Evolutionary conservation across 2,329 filamentous ascomycete genomes (phyloP), one percentile per base, ranked within the genome.

Genomic region (Diaporthe destruens): DNA sequence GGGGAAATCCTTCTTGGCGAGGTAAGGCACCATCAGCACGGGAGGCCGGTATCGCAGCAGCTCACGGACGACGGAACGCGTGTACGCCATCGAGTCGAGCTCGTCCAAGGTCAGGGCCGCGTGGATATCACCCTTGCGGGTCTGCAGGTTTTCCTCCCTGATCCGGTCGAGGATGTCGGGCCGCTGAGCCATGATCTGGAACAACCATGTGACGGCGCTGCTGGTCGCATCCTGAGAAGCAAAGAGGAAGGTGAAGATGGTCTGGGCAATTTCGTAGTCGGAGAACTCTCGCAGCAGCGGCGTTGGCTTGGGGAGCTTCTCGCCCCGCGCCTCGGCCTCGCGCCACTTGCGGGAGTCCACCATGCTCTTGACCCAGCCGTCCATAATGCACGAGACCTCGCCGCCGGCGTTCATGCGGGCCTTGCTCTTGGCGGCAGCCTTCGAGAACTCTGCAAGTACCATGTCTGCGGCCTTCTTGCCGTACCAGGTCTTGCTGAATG

Each of bases 221-320:
- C 93, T 96, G 75, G 96, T 98, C 76, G 96, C 96, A 82, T 99
- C 96, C 84, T 98, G 96, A 4, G 95, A 98, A 74, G 96, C 96
- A 84, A 98, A 98, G 74, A 98, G 88, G 87, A 98, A 98, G 65
- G 96, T 97, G 85, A 98, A 98, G 79, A 98, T 82, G 32, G 96
- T 98, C 87, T 96, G 94, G 71, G 94, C 89, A 79, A 98, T 98
- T 84, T 98, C 95, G 79, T 92, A 93, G 81, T 98, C 94, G 83
- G 88, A 91, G 84, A 98, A 98, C 77, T 94, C 91, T 80, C 96
- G 94, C 71, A 98, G 88, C 36, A 97, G 81, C 77, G 93, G 93
- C 25, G 90, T 84, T 68, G 96, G 96, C 89, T 98, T 98, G 74
- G 94, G 91, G 59, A 90, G 89, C 34, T 87, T 85, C 75, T 92